These are phyloP conservation scores for Phtheirospermum japonicum DNA, from an alignment of 257 asterid species.

Conservation along the genomic window DNA sequence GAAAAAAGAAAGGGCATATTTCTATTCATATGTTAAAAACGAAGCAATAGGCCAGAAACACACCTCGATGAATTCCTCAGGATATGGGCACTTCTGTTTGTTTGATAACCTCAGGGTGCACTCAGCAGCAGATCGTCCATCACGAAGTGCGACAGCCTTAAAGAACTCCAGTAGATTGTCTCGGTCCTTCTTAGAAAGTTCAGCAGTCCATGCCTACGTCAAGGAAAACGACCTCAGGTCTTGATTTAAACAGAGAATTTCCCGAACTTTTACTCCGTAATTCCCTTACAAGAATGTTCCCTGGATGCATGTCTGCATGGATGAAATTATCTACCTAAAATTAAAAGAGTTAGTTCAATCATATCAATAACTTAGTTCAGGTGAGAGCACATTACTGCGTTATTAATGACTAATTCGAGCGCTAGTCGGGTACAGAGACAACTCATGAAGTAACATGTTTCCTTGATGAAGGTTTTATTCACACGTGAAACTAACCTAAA, in stretches of 20 bases:
- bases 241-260: conserved; percentile 57
- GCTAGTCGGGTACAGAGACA: not conserved
- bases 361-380: conserved; percentile 4
- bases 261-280: conserved; percentile 38
- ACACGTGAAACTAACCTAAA: conserved; percentile 1
- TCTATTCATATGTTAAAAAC: conserved; percentile 10
- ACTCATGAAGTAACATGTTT: not conserved
- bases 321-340: conserved; percentile 86
- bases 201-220: conserved; percentile 99
- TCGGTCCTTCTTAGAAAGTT: conserved; percentile 73
- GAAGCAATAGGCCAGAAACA: conserved; percentile 24
- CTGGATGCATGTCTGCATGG: conserved; percentile 99
- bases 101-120: conserved; percentile 76
- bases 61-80: conserved; percentile 76
- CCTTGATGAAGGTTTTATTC: not conserved
- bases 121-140: conserved; percentile 82
- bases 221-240: conserved; percentile 81
- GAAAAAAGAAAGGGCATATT: conserved; percentile 3
- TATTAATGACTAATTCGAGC: not conserved
- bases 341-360: conserved; percentile 18
- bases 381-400: conserved; percentile 10
- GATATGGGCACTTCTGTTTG: conserved; percentile 79
- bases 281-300: conserved; percentile 82
- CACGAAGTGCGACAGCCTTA: conserved; percentile 89
- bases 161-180: conserved; percentile 68